A percentile compares a stretch with the other conserved stretches of the same genome.
Conservation (phyloP, 2,329 filamentous ascomycete species). For the Paradendryphiella salina region DNA sequence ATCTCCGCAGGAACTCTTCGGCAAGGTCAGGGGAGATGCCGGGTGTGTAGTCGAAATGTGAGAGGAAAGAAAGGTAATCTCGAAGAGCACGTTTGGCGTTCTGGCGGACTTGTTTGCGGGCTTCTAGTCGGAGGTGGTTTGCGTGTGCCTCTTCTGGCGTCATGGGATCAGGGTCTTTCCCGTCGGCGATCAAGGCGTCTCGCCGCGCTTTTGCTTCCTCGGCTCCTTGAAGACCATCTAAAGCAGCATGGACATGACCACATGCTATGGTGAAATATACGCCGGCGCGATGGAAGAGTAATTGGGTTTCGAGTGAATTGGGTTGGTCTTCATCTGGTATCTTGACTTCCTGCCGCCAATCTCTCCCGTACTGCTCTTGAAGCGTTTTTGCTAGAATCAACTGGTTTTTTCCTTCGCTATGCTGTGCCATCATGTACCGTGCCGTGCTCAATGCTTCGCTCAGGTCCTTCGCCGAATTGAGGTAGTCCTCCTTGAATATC, state of each 20-base stretch:
- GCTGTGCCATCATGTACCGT: slow-evolving; percentile 59
- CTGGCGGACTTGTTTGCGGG: slow-evolving; percentile 69
- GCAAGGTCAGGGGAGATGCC: slow-evolving; percentile 64
- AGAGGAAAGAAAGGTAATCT: slow-evolving; percentile 73
- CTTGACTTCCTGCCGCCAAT: slow-evolving; percentile 56
- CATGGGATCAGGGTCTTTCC: slow-evolving; percentile 39
- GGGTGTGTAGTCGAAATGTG: slow-evolving; percentile 77
- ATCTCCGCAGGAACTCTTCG: slow-evolving; percentile 54
- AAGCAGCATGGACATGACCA: slow-evolving; percentile 62
- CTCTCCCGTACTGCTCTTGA: slow-evolving; percentile 46
- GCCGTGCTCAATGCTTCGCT: slow-evolving; percentile 65
- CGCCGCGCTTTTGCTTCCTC: slow-evolving; percentile 39
- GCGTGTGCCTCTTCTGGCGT: slow-evolving; percentile 54
- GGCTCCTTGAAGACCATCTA: slow-evolving; percentile 54
- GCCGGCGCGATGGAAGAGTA: slow-evolving; percentile 75
- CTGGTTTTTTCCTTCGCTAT: slow-evolving; percentile 55
- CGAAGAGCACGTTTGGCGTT: slow-evolving; percentile 76
- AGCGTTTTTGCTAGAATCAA: slow-evolving; percentile 57
- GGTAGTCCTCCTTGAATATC: slow-evolving; percentile 74
- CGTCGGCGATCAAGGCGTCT: slow-evolving; percentile 29
- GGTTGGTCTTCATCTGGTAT: slow-evolving; percentile 69
- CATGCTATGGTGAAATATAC: slow-evolving; percentile 74
- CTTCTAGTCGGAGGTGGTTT: slow-evolving; percentile 57
- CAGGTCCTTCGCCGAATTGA: slow-evolving; percentile 70
- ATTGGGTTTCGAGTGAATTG: slow-evolving; percentile 71